Evolutionary conservation across 2,329 filamentous ascomycete genomes (phyloP).

Genomic region (Penicillium janthinellum): DNA sequence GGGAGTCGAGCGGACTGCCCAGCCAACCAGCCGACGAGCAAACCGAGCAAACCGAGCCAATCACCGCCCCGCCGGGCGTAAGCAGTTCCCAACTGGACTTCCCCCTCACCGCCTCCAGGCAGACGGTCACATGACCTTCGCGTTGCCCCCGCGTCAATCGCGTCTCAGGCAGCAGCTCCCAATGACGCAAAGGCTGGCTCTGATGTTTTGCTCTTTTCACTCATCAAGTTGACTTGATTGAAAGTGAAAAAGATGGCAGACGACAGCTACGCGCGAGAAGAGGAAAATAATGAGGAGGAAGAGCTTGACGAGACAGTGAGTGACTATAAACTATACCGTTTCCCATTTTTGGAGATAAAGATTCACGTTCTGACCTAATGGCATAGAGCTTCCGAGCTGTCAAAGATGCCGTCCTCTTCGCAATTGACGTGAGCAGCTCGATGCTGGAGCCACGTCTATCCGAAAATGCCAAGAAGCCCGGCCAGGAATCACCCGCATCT

Average conservation of each 20-base stretch:
- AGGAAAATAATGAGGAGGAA: constrained; percentile 48
- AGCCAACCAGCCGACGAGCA: background rate
- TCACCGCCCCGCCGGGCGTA: constrained; percentile 28
- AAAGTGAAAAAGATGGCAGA: constrained; percentile 38
- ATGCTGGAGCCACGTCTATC: constrained; percentile 74
- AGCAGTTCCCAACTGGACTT: constrained; percentile 23
- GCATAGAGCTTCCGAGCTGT: constrained; percentile 79
- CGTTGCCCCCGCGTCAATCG: constrained; percentile 33
- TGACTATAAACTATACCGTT: background rate
- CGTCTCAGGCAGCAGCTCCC: constrained; percentile 33
- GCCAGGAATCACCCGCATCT: constrained; percentile 73
- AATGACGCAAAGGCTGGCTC: constrained; percentile 3
- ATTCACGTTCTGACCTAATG: background rate
- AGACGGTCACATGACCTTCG: constrained; percentile 38
- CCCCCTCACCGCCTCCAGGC: constrained; percentile 5
- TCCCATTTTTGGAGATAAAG: constrained; percentile 1
- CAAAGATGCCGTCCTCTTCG: constrained; percentile 98
- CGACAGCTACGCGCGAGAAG: constrained; percentile 39
- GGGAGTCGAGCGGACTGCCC: background rate
- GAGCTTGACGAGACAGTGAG: constrained; percentile 50
- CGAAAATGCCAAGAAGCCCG: constrained; percentile 71
- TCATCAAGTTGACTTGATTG: background rate
- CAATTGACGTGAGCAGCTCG: constrained; percentile 84
- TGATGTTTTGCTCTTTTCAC: background rate
- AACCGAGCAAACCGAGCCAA: constrained; percentile 26